phyloP scores from a whole-genome alignment of 208 protist species.

The Wallacemonas sp. region DNA sequence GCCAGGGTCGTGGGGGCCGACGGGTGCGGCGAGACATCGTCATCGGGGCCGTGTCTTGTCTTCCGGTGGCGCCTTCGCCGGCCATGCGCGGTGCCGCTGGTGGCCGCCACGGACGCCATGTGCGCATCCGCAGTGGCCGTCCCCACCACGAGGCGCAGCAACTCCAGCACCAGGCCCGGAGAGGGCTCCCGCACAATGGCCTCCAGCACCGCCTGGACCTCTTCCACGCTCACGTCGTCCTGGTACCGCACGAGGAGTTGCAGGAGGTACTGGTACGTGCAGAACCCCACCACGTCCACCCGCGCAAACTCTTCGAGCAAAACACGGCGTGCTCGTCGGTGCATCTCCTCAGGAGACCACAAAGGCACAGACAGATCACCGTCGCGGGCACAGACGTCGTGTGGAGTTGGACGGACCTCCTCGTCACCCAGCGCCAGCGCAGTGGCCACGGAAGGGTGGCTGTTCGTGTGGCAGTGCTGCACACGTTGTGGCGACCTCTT shows the following conservation, averaged over 20 bases:
- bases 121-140: background rate
- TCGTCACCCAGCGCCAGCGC: background rate
- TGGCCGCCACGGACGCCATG: background rate
- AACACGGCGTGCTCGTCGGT: background rate
- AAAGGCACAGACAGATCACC: too few relatives aligned
- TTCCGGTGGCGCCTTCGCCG: background rate
- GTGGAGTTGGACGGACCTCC: too few relatives aligned
- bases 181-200: conserved; percentile 11
- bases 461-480: background rate
- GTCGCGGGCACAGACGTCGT: background rate
- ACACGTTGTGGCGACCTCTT: background rate
- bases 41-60: too few relatives aligned
- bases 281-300: background rate
- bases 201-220: conserved; percentile 7
- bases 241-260: background rate
- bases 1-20: too few relatives aligned
- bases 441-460: background rate
- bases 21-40: too few relatives aligned
- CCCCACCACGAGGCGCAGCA: conserved; percentile 15
- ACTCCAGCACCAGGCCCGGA: conserved; percentile 13
- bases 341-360: background rate
- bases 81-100: background rate
- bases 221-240: background rate
- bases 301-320: background rate
- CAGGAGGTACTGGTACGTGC: conserved; percentile 4